Evolutionary conservation across 2,329 filamentous ascomycete species (phyloP), one percentile per base, ranked within the genome.

Genomic region (Alternaria sp.): DNA sequence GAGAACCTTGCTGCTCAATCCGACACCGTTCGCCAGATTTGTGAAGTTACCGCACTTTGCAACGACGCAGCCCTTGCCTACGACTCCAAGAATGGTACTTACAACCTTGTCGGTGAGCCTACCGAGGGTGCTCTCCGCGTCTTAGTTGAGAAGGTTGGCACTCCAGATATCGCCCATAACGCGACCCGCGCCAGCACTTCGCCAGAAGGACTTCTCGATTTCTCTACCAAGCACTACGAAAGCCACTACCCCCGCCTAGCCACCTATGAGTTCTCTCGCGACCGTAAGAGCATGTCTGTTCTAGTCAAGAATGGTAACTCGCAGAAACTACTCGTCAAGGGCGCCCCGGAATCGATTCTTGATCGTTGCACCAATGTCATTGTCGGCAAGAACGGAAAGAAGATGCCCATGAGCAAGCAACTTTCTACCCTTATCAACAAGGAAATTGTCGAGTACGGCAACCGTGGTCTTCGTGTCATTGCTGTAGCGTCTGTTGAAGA

Each of bases 201-300:
- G 34, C 78, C 83, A 2, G 82, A 85, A 30, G 82, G 93, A 65
- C 87, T 88, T 65, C 85, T 95, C 41, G 91, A 98, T 81, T 87
- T 90, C 72, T 89, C 93, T 60, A 98, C 93, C 83, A 86, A 89
- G 66, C 89, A 90, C 81, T 97, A 97, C 78, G 94, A 97, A 81
- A 85, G 88, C 68, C 86, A 87, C 68, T 87, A 90, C 51, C 88
- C 89, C 54, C 89, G 91, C 43, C 85, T 97, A 58, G 90, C 94
- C 9, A 97, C 93, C 11, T 99, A 93, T 72, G 95, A 99, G 78
- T 99, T 99, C 81, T 98, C 95, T 1, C 90, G 95, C 71, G 95
- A 99, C 80, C 89, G 95, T 65, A 99, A 99, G 87, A 98, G 94
- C 81, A 99, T 99, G 95, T 99, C 95, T 49, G 96, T 99, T 36